Base-by-base conservation (phyloP, 306 rosid genomes). In the Leucaena leucocephala region DNA sequence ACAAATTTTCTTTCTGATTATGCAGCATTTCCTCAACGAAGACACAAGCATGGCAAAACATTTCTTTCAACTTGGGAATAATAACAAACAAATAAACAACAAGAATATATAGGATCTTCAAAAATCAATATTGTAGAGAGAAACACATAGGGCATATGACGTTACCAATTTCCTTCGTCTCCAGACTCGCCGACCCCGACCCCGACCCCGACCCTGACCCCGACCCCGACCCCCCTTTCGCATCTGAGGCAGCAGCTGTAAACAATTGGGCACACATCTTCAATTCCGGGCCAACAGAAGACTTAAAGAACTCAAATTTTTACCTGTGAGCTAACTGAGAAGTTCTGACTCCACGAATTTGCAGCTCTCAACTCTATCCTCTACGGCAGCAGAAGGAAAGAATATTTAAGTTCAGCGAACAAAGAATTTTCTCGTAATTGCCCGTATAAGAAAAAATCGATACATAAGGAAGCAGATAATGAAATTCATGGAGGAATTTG, bases 161-260 rank as follows among this genome's bases (percentile, higher is more conserved):
- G 17, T 34, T 88, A 94, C 97, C 97, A 94, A 58, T 89, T 81
- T 94, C 78, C 98, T 90, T 81, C 97, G 86, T 69, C 91, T 87
- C 98, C 97, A 92, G 43, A 94, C 81, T 76, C 85, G 85, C 72
- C 97, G 87, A 57, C 92, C 91, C 36, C 77, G 2, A 3, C 39
- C 0, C 39, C 39, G 39, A 36, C 39, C 91, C 36, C 77, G 2
- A 3, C 39, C 0, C 39, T 2, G 39, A 36, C 39, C 39, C 39
- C 4, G 39, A 3, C 39, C 39, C 39, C 3, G 71, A 75, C 27
- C 62, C 36, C 77, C 88, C 75, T 65, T 88, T 54, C 88, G 91
- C 91, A 85, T 87, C 62, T 72, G 81, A 11, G 89, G 82, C 65
- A 82, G 44, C 67, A 89, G 85, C 97, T 90, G 76, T 80, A 87